phyloP scores from a whole-genome alignment of 2,329 filamentous ascomycete genomes.

The Colletotrichum sp. region DNA sequence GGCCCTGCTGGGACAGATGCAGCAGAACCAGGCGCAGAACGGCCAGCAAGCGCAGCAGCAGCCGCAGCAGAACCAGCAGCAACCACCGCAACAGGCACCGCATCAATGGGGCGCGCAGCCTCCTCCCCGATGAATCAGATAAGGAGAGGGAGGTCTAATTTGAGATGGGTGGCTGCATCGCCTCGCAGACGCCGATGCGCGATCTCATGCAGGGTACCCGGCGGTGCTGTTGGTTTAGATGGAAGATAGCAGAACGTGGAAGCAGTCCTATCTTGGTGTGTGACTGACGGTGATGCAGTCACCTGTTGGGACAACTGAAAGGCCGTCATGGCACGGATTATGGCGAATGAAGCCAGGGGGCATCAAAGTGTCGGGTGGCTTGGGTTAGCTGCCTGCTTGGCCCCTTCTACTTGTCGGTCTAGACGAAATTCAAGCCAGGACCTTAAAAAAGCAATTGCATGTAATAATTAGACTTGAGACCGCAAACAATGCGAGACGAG shows the following conservation, averaged over 20 bases:
- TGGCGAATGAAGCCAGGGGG: background rate
- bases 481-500: background rate
- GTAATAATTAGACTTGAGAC: background rate
- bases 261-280: background rate
- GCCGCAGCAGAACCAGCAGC: conserved; percentile 18
- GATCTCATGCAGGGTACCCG: background rate
- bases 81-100: conserved; percentile 29
- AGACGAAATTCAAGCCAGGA: background rate
- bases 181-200: background rate
- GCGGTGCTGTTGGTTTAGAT: background rate
- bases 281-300: background rate
- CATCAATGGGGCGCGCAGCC: conserved; percentile 18
- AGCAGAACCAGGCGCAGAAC: conserved; percentile 31
- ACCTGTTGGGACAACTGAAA: background rate
- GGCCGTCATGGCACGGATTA: background rate
- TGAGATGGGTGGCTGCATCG: background rate
- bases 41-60: conserved; percentile 28
- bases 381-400: background rate
- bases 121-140: background rate
- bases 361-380: background rate
- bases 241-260: background rate
- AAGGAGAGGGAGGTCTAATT: background rate
- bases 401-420: background rate
- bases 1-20: conserved; percentile 50
- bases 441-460: background rate